A percentile compares a stretch with the other conserved stretches of the same genome.
phyloP scores from a whole-genome alignment of 2,329 filamentous ascomycete genomes.

The Penicillium sp. region DNA sequence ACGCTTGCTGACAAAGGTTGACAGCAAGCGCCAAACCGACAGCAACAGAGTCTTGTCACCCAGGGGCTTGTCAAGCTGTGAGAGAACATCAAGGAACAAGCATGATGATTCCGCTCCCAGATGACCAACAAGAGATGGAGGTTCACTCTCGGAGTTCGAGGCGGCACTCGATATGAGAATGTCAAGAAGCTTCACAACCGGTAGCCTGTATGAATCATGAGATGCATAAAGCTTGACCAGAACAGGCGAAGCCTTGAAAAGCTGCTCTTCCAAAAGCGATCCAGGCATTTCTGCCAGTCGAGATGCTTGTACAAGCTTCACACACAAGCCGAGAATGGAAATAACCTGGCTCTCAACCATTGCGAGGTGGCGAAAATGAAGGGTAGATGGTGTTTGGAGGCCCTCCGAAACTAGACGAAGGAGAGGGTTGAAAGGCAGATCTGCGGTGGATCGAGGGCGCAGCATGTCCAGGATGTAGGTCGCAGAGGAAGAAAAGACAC shows the following conservation, averaged over 20 bases:
- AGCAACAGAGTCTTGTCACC: conserved; percentile 64
- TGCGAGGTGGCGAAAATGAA: conserved; percentile 58
- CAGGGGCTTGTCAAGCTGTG: conserved; percentile 75
- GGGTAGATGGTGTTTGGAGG: conserved; percentile 61
- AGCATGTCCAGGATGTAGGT: conserved; percentile 76
- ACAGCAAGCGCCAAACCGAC: conserved; percentile 80
- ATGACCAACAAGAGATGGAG: conserved; percentile 90
- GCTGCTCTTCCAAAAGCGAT: conserved; percentile 69
- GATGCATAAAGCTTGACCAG: conserved; percentile 75
- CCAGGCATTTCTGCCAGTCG: conserved; percentile 64
- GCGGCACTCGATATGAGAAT: conserved; percentile 71
- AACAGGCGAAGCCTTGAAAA: conserved; percentile 78
- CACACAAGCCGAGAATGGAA: conserved; percentile 66
- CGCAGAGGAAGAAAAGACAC: conserved; percentile 70
- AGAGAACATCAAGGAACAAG: conserved; percentile 77
- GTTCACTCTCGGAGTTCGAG: conserved; percentile 65
- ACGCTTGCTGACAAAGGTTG: conserved; percentile 80
- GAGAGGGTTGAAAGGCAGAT: conserved; percentile 75
- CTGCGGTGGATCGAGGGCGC: conserved; percentile 67
- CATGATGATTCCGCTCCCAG: conserved; percentile 80
- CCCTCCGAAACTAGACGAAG: conserved; percentile 68
- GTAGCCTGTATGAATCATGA: conserved; percentile 64
- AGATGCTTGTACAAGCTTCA: conserved; percentile 69
- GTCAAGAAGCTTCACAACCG: conserved; percentile 70
- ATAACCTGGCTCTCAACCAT: conserved; percentile 64